A percentile compares a stretch with the other conserved stretches of the same genome.
Conservation (phyloP, 306 rosid genomes). For the Casuarina cunninghamiana region DNA sequence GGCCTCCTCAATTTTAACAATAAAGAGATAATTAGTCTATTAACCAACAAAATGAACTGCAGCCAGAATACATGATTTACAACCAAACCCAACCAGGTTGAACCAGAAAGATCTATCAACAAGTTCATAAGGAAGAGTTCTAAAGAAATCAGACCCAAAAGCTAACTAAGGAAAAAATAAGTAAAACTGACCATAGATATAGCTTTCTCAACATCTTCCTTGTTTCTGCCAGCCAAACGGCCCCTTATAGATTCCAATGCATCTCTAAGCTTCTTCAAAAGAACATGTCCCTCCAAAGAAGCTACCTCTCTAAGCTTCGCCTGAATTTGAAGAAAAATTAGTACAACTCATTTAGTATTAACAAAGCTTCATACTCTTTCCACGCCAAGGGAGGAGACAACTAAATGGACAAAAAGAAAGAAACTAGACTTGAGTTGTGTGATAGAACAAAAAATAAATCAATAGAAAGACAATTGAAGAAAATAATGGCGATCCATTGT, state of each 20-base stretch:
- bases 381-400: not conserved
- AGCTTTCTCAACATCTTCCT: constrained; percentile 97
- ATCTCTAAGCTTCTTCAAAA: constrained; percentile 92
- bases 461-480: not conserved
- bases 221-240: constrained; percentile 67
- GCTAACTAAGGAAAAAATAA: not conserved
- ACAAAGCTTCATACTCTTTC: constrained; percentile 21
- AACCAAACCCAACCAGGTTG: not conserved
- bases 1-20: not conserved
- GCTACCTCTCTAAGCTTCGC: constrained; percentile 86
- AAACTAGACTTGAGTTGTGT: not conserved
- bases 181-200: constrained; percentile 81
- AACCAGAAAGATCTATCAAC: not conserved
- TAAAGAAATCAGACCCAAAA: constrained; percentile 5
- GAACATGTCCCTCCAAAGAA: constrained; percentile 97
- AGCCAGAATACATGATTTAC: not conserved
- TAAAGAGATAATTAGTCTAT: not conserved
- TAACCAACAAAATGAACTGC: not conserved
- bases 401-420: not conserved
- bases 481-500: not conserved
- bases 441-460: not conserved
- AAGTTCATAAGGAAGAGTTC: not conserved
- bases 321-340: constrained; percentile 44
- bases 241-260: constrained; percentile 84
- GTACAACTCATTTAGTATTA: constrained; percentile 1